Conservation (phyloP, 495 filamentous ascomycete species). For the Aspergillus cristatus region DNA sequence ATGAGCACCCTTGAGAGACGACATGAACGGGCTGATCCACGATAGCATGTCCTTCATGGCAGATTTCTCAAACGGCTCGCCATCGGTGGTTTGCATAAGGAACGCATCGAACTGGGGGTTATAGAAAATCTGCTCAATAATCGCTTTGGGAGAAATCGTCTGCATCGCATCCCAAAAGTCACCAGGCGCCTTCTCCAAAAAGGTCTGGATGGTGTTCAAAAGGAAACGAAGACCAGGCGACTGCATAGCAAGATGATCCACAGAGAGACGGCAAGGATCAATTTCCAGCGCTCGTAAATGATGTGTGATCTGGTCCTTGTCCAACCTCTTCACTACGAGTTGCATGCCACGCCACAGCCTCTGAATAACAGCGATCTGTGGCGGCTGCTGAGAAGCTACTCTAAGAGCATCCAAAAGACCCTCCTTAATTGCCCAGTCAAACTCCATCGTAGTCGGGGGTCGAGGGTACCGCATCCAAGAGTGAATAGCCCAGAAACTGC, state of each 20-base stretch:
- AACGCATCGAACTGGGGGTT: conserved; percentile 57
- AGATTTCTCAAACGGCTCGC: conserved; percentile 46
- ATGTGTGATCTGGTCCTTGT: conserved; percentile 67
- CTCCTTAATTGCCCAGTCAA: conserved; percentile 73
- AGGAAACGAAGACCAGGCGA: conserved; percentile 51
- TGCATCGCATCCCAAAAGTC: conserved; percentile 85
- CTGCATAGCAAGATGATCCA: conserved; percentile 62
- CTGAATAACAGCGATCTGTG: conserved; percentile 43
- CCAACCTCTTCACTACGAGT: conserved; percentile 58
- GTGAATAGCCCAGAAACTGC: conserved; percentile 57
- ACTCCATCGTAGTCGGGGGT: conserved; percentile 55
- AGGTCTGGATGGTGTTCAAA: conserved; percentile 51
- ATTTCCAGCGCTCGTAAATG: conserved; percentile 69
- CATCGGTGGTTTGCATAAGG: conserved; percentile 45
- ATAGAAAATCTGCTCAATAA: conserved; percentile 69
- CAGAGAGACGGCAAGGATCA: conserved; percentile 63
- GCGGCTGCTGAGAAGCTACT: conserved; percentile 33
- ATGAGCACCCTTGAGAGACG: conserved; percentile 62
- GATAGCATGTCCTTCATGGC: conserved; percentile 50
- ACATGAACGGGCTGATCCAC: conserved; percentile 69
- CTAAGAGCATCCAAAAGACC: conserved; percentile 41
- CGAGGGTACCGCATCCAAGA: conserved; percentile 54
- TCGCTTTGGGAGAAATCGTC: conserved; percentile 59
- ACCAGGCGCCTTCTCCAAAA: conserved; percentile 62
- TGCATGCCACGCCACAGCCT: conserved; percentile 69